These are phyloP conservation scores for Mycena kentingensis DNA, from an alignment of 768 basidiomycete genomes.

Conservation along the genomic window DNA sequence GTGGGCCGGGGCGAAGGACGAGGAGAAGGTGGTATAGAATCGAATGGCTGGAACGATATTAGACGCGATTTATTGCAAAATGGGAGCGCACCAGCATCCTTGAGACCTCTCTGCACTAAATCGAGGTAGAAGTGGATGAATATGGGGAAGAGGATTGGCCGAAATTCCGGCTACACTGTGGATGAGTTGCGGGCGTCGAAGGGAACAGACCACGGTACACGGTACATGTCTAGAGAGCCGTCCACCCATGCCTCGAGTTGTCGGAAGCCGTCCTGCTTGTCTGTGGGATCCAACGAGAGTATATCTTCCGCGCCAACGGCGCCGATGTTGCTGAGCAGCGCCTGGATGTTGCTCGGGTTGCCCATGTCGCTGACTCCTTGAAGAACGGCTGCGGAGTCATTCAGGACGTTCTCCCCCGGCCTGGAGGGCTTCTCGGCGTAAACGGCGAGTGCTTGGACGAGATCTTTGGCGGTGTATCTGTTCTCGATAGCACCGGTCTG, in stretches of 20 bases:
- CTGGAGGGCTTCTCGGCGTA: slow-evolving; percentile 69
- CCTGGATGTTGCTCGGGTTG: slow-evolving; percentile 72
- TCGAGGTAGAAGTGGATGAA: slow-evolving; percentile 98
- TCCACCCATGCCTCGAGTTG: slow-evolving; percentile 89
- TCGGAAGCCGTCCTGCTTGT: slow-evolving; percentile 82
- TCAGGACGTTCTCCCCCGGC: slow-evolving; percentile 70
- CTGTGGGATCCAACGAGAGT: slow-evolving; percentile 76
- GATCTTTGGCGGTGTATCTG: slow-evolving; percentile 49
- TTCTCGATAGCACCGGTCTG: slow-evolving; percentile 42
- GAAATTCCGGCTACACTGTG: slow-evolving; percentile 77
- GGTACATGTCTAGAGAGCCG: slow-evolving; percentile 89
- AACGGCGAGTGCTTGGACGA: slow-evolving; percentile 60
- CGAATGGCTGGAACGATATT: slow-evolving; percentile 55
- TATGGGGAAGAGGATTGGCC: slow-evolving; percentile 91
- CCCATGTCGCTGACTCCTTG: slow-evolving; percentile 71
- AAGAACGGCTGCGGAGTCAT: slow-evolving; percentile 64
- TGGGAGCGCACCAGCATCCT: slow-evolving; percentile 74
- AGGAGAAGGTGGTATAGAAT: slow-evolving; percentile 74
- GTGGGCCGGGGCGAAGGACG: slow-evolving; percentile 67
- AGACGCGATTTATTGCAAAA: slow-evolving; percentile 4
- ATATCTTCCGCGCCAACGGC: slow-evolving; percentile 81
- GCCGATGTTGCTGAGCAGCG: slow-evolving; percentile 75
- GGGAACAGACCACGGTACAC: slow-evolving; percentile 46
- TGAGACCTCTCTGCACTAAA: slow-evolving; percentile 86
- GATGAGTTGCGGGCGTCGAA: slow-evolving; percentile 11